A percentile compares a stretch with the other conserved stretches of the same genome.
Conservation (phyloP, 192 early-diverging fungal genomes). For the Helicostylum pulchrum region DNA sequence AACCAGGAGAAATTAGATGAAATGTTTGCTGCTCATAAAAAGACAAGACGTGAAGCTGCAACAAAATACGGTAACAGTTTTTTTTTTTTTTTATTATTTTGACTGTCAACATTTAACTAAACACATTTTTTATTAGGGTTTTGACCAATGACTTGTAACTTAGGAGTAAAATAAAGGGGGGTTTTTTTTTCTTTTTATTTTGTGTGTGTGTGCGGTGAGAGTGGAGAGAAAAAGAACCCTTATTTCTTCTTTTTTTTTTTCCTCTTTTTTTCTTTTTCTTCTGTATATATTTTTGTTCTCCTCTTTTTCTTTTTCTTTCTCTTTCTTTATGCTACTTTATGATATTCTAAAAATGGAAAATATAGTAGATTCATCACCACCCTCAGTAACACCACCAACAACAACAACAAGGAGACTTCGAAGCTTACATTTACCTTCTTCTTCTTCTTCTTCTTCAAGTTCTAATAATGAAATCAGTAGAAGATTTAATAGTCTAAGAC, state of each 20-base stretch:
- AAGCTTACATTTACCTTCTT: slow-evolving; percentile 18
- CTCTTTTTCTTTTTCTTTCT: slow-evolving; percentile 14
- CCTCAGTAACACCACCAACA: background rate
- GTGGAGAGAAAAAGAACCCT: too few species aligned
- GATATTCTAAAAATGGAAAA: background rate
- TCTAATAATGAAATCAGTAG: slow-evolving; percentile 3
- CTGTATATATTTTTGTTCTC: background rate
- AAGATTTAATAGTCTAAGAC: slow-evolving; percentile 18
- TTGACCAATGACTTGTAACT: background rate
- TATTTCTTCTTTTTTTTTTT: background rate
- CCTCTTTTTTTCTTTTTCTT: slow-evolving; percentile 3
- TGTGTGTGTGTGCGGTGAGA: background rate
- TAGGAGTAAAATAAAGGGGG: too few species aligned
- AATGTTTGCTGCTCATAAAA: slow-evolving; percentile 55
- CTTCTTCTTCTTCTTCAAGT: slow-evolving; percentile 3
- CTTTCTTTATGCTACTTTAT: slow-evolving; percentile 13
- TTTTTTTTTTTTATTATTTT: background rate
- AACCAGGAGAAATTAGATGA: slow-evolving; percentile 62
- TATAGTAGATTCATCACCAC: too few species aligned
- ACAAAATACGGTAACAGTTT: slow-evolving; percentile 61
- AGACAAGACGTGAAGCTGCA: slow-evolving; percentile 62
- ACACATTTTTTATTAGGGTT: slow-evolving; percentile 16
- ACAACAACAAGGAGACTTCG: slow-evolving; percentile 6
- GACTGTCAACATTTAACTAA: background rate
- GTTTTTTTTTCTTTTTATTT: too few species aligned